Evolutionary conservation across 2,329 filamentous ascomycete genomes (phyloP).

Genomic region (Colletotrichum sp.): DNA sequence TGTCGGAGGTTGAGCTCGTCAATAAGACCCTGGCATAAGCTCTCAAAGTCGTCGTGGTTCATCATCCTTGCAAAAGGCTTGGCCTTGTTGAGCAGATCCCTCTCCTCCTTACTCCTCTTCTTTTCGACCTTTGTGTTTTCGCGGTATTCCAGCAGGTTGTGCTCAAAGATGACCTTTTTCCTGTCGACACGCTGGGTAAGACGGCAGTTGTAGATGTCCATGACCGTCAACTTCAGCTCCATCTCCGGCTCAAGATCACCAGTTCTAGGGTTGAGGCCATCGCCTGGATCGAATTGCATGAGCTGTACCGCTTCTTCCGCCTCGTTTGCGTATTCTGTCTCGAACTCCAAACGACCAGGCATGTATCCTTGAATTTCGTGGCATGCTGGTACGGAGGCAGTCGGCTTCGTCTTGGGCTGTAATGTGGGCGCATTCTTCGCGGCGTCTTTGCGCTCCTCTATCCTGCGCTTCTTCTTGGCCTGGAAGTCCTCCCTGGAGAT

Average conservation of each 20-base stretch:
- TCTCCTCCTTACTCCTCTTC: conserved; percentile 94
- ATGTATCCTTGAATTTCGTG: conserved; percentile 99
- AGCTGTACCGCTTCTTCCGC: conserved; percentile 97
- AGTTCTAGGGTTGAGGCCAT: conserved; percentile 84
- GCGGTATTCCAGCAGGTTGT: conserved; percentile 89
- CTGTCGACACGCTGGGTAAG: conserved; percentile 90
- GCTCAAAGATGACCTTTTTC: conserved; percentile 97
- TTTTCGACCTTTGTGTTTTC: conserved; percentile 91
- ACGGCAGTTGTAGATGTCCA: conserved; percentile 96
- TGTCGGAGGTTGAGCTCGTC: conserved; percentile 91
- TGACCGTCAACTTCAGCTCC: conserved; percentile 95
- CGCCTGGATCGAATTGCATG: conserved; percentile 97
- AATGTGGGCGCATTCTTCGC: conserved; percentile 83
- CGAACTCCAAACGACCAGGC: conserved; percentile 96
- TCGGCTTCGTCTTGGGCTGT: conserved; percentile 93
- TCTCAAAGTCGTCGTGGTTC: conserved; percentile 90
- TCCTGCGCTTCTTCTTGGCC: conserved; percentile 86
- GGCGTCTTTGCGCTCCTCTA: conserved; percentile 88
- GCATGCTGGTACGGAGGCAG: conserved; percentile 91
- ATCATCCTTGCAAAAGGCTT: conserved; percentile 98
- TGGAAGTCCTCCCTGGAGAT: conserved; percentile 94
- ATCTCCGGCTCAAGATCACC: conserved; percentile 93
- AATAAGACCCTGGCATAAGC: conserved; percentile 81
- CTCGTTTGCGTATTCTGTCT: conserved; percentile 97
- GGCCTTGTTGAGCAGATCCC: conserved; percentile 87